Evolutionary conservation across 305 asterid species (phyloP), one percentile per base, ranked within the genome.

Genomic region (Solanum hybrid): DNA sequence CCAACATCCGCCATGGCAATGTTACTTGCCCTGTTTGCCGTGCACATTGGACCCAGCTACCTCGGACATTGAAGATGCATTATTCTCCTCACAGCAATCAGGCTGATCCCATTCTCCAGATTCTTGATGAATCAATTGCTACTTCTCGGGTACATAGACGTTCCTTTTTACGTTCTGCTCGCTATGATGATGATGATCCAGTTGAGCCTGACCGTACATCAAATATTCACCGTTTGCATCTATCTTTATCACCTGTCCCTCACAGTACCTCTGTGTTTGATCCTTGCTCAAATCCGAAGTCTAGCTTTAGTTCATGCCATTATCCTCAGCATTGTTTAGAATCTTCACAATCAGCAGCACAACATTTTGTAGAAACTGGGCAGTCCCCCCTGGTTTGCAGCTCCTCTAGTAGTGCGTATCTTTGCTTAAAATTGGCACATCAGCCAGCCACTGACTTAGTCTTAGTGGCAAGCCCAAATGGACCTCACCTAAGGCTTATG

Each of bases 11-110:
- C 90, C 98, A 97, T 28, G 99, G 99, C 12, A 95, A 98, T 81
- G 94, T 96, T 77, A 95, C 98, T 35, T 97, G 99, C 93, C 98
- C 99, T 35, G 95, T 97, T 57, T 97, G 99, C 93, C 98, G 99
- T 10, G 97, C 99, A 5, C 96, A 93, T 35, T 97, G 98, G 99
- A 95, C 99, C 3, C 98, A 95, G 87, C 94, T 97, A 5, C 99
- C 99, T 9, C 98, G 96, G 79, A 93, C 94, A 94, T 89, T 95
- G 22, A 92, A 92, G 6, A 26, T 92, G 20, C 92, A 91, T 8
- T 90, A 94, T 61, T 91, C 96, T 89, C 92, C 95, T 88, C 94
- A 92, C 57, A 79, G 89, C 90, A 90, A 89, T 42, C 94, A 93
- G 85, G 84, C 97, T 0, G 99, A 97, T 90, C 99, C 99, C 33